Percentiles rank a stretch among this genome's conserved stretches.
Evolutionary conservation across 176 grass and related monocot species (phyloP).

Genomic region (Eragrostis curvula): DNA sequence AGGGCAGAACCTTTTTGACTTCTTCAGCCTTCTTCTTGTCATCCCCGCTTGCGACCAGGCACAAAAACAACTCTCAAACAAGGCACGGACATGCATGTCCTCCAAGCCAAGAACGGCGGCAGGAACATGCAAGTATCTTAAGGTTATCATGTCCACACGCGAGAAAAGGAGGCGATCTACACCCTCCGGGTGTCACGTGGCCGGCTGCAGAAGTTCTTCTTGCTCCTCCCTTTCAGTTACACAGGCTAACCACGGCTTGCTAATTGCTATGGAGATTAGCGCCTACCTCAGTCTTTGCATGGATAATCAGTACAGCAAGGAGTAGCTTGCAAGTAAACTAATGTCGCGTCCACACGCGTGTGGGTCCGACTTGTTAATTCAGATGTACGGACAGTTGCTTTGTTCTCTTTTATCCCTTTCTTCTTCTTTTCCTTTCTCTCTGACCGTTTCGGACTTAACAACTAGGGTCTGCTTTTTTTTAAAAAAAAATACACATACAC

Average conservation of each 20-base stretch:
- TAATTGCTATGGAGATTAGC: not conserved
- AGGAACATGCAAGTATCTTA: slow-evolving; percentile 3
- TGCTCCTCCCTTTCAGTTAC: not conserved
- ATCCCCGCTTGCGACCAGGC: not conserved
- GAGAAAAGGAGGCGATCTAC: slow-evolving; percentile 33
- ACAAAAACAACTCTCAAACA: not conserved
- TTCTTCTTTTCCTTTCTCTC: not conserved
- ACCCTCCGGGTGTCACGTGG: slow-evolving; percentile 5
- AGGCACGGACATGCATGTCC: not conserved
- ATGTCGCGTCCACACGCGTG: slow-evolving; percentile 20
- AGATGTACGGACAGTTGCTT: slow-evolving; percentile 3
- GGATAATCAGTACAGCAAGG: not conserved
- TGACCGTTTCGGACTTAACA: too few species aligned
- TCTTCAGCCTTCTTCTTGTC: not conserved
- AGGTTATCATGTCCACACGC: slow-evolving; percentile 24
- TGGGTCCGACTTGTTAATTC: slow-evolving; percentile 44
- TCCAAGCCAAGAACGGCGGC: not conserved
- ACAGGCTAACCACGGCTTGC: not conserved
- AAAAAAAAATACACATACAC: too few species aligned
- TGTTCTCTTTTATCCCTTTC: not conserved
- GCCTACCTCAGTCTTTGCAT: not conserved
- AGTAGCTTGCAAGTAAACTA: slow-evolving; percentile 28
- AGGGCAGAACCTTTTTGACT: not conserved
- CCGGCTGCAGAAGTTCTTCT: not conserved
- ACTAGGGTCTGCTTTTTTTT: too few species aligned